Evolutionary conservation across 441 rosid species (phyloP).

Genomic region (Pelargonium citronellum): DNA sequence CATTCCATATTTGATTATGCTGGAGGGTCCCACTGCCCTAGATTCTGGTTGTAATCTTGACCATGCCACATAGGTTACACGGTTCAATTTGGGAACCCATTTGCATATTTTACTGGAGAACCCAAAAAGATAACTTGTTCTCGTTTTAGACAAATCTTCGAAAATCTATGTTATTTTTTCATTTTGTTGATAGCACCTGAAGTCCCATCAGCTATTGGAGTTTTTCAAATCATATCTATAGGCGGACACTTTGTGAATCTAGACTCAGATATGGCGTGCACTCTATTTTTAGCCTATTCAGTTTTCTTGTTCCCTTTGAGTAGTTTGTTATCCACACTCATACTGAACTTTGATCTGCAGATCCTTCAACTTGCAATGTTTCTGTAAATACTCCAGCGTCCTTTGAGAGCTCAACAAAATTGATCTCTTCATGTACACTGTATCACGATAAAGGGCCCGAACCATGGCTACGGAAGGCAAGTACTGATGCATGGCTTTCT

Average conservation of each 20-base stretch:
- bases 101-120: too few relatives aligned
- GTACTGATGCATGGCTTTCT: conserved; percentile 96
- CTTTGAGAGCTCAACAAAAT: conserved; percentile 55
- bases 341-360: conserved; percentile 46
- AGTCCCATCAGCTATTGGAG: too few relatives aligned
- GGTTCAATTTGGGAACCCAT: too few relatives aligned
- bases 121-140: neutral
- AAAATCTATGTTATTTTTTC: neutral
- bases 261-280: too few relatives aligned
- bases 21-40: too few relatives aligned
- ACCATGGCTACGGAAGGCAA: conserved; percentile 93
- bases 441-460: conserved; percentile 94
- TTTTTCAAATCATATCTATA: too few relatives aligned
- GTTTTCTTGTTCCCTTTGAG: conserved; percentile 9
- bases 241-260: too few relatives aligned
- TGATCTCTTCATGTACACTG: conserved; percentile 78
- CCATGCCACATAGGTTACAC: too few relatives aligned
- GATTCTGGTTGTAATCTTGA: too few relatives aligned
- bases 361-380: conserved; percentile 76
- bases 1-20: too few relatives aligned
- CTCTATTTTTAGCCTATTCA: too few relatives aligned
- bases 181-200: neutral
- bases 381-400: conserved; percentile 61
- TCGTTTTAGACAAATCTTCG: neutral
- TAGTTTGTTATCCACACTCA: conserved; percentile 22